Evolutionary conservation across 2,329 filamentous ascomycete species (phyloP).

Genomic region (Cordyceps javanica): DNA sequence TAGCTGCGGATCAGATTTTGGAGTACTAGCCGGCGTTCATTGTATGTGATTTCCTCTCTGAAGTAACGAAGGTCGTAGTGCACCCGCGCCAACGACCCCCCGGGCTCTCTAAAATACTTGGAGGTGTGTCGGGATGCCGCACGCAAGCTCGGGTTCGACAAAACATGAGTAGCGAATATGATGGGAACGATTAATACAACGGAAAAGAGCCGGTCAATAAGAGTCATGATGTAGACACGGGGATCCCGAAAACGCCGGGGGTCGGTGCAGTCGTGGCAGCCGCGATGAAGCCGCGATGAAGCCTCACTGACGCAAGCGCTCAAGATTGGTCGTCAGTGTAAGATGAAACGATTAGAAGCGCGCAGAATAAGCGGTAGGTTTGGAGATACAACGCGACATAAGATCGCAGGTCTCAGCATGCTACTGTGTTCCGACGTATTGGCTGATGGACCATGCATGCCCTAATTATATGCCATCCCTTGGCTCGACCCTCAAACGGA

Average conservation of each 20-base stretch:
- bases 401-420: too few species aligned
- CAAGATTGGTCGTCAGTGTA: too few species aligned
- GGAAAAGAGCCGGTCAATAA: too few species aligned
- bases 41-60: slow-evolving; percentile 54
- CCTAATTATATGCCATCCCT: not conserved
- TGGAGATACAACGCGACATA: too few species aligned
- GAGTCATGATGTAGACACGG: not conserved
- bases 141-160: not conserved
- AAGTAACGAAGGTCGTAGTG: slow-evolving; percentile 75
- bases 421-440: not conserved
- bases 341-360: too few species aligned
- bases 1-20: slow-evolving; percentile 69
- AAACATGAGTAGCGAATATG: not conserved
- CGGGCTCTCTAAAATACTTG: slow-evolving; percentile 64
- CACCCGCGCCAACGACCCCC: slow-evolving; percentile 50
- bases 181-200: not conserved
- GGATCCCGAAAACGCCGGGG: too few species aligned
- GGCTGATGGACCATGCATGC: too few species aligned
- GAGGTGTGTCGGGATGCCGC: not conserved
- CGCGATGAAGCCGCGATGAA: too few species aligned
- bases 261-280: too few species aligned
- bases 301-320: too few species aligned
- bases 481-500: not conserved
- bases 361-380: too few species aligned
- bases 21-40: slow-evolving; percentile 59